Evolutionary conservation across 192 early-diverging fungal genomes (phyloP).

Genomic region (Irineochytrium annulatum): DNA sequence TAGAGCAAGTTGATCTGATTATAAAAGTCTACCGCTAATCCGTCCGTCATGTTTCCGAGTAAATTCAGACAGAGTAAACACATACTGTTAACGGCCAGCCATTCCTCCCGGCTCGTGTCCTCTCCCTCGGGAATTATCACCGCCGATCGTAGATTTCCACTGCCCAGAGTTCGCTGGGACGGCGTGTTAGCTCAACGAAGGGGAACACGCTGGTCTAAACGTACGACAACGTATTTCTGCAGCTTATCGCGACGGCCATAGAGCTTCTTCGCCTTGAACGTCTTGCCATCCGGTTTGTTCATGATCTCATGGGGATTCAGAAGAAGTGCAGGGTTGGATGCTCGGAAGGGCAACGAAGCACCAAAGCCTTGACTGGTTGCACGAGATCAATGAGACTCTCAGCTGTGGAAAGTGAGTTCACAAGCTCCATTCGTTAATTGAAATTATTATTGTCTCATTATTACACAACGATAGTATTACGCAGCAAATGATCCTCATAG

Average conservation of each 20-base stretch:
- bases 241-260: slow-evolving; percentile 31
- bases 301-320: too few relatives aligned
- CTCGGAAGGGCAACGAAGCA: too few relatives aligned
- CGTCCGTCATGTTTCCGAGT: background rate
- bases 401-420: too few relatives aligned
- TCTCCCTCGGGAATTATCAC: slow-evolving; percentile 85
- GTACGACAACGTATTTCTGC: slow-evolving; percentile 37
- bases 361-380: too few relatives aligned
- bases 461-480: too few relatives aligned
- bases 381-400: too few relatives aligned
- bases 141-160: slow-evolving; percentile 56
- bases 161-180: slow-evolving; percentile 33
- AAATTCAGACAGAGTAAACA: background rate
- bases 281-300: too few relatives aligned
- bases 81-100: slow-evolving; percentile 89
- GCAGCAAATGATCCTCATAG: too few relatives aligned
- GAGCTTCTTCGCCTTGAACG: slow-evolving; percentile 29
- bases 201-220: background rate
- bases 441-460: too few relatives aligned
- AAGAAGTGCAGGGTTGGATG: too few relatives aligned
- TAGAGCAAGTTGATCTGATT: slow-evolving; percentile 96
- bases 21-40: slow-evolving; percentile 69
- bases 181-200: background rate
- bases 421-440: too few relatives aligned
- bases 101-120: slow-evolving; percentile 68